Base-by-base conservation (phyloP, 305 asterid species). In the Plantago coronopus region DNA sequence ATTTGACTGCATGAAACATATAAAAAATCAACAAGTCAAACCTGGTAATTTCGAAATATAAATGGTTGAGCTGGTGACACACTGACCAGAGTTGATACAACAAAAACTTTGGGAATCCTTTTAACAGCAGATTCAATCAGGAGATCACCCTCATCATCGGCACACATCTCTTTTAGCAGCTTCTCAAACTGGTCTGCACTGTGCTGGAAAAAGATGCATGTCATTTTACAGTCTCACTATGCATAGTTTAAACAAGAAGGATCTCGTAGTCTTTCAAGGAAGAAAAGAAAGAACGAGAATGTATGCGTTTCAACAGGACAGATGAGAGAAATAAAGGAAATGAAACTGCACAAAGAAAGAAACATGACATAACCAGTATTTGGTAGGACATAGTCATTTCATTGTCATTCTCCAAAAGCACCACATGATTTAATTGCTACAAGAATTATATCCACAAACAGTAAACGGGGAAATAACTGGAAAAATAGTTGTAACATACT, bases 41-140 rank as follows among this genome's bases (percentile, higher is more conserved):
- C 99, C 99, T 94, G 99, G 78, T 90, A 94, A 79, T 94, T 94
- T 61, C 97, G 96, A 72, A 94, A 94, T 83, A 94, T 82, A 81
- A 82, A 94, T 66, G 97, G 99, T 76, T 94, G 97, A 56, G 99
- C 99, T 67, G 99, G 97, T 55, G 81, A 80, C 60, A 86, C 95
- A 67, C 88, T 90, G 78, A 94, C 96, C 64, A 94, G 76, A 76
- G 99, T 94, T 56, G 99, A 83, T 42, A 94, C 97, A 66, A 90
- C 95, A 81, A 94, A 87, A 69, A 94, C 97, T 77, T 90, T 94
- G 51, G 99, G 99, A 68, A 82, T 72, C 70, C 87, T 83, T 82
- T 84, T 94, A 69, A 84, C 91, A 15, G 96, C 85, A 48, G 99
- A 94, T 74, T 94, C 99, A 74, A 94, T 94, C 61, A 94, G 79